These are phyloP conservation scores for Aquanectria penicillioides DNA, from an alignment of 2,329 filamentous ascomycete genomes.

Conservation along the genomic window DNA sequence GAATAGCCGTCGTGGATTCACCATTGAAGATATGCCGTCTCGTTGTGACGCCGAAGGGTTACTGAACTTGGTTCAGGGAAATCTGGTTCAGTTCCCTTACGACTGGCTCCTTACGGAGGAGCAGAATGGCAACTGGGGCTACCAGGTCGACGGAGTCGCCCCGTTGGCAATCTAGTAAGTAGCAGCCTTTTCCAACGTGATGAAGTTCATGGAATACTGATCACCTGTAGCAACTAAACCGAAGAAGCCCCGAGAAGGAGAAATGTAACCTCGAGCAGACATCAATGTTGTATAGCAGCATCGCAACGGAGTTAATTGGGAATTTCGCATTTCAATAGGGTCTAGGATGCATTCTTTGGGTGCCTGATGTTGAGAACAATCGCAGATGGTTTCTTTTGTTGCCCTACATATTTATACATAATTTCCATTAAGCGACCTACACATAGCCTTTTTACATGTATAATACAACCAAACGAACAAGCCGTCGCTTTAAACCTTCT, in stretches of 20 bases:
- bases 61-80: slow-evolving; percentile 83
- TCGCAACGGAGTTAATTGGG: slow-evolving; percentile 37
- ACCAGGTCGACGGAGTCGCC: slow-evolving; percentile 94
- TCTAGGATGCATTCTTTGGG: slow-evolving; percentile 31
- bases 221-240: slow-evolving; percentile 46
- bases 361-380: slow-evolving; percentile 21
- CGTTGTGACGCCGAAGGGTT: slow-evolving; percentile 83
- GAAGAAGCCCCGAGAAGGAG: not conserved
- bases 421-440: slow-evolving; percentile 18
- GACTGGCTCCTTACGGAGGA: slow-evolving; percentile 95
- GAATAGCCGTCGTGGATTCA: slow-evolving; percentile 71
- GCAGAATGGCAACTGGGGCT: slow-evolving; percentile 93
- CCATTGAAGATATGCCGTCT: slow-evolving; percentile 79
- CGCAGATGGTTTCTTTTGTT: slow-evolving; percentile 24
- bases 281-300: slow-evolving; percentile 27
- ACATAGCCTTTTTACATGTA: slow-evolving; percentile 36
- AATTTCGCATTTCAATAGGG: slow-evolving; percentile 21
- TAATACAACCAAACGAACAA: slow-evolving; percentile 37
- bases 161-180: slow-evolving; percentile 97
- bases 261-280: slow-evolving; percentile 5
- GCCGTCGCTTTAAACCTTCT: slow-evolving; percentile 65
- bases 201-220: slow-evolving; percentile 38
- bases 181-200: not conserved
- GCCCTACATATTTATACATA: slow-evolving; percentile 31
- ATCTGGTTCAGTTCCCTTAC: slow-evolving; percentile 92